phyloP scores from a whole-genome alignment of 352 stramenopile species.

The Globisporangium splendens region DNA sequence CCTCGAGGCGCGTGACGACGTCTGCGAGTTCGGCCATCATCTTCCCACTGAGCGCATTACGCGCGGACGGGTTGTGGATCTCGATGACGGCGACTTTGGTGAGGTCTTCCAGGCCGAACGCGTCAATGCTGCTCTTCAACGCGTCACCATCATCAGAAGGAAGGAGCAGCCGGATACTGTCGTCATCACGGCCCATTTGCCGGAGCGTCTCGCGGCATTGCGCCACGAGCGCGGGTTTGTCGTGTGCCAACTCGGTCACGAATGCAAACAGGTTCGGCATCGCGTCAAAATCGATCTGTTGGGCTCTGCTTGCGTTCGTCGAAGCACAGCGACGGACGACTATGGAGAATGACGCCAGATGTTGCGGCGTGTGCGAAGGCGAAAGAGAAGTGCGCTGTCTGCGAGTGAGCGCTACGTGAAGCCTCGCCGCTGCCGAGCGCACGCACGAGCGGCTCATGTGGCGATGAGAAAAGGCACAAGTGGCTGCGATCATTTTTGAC shows the following conservation, averaged over 20 bases:
- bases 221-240: constrained; percentile 34
- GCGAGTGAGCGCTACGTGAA: neutral
- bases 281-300: constrained; percentile 12
- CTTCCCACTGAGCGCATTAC: constrained; percentile 78
- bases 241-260: constrained; percentile 34
- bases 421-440: neutral
- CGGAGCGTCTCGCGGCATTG: constrained; percentile 46
- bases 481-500: neutral
- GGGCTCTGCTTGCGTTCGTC: neutral
- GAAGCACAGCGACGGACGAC: neutral
- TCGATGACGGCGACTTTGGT: constrained; percentile 56
- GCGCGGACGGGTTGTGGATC: constrained; percentile 60
- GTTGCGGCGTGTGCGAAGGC: neutral
- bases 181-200: constrained; percentile 27
- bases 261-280: constrained; percentile 44
- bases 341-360: neutral
- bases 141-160: constrained; percentile 13
- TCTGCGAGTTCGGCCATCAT: constrained; percentile 89
- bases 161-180: constrained; percentile 36
- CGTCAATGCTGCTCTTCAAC: constrained; percentile 4
- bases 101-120: constrained; percentile 21
- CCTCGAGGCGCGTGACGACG: constrained; percentile 56
- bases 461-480: neutral
- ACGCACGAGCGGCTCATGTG: neutral
- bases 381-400: neutral